Evolutionary conservation across 2,329 filamentous ascomycete genomes (phyloP), one percentile per base, ranked within the genome.

Genomic region (Microcyclospora tardicrescens): DNA sequence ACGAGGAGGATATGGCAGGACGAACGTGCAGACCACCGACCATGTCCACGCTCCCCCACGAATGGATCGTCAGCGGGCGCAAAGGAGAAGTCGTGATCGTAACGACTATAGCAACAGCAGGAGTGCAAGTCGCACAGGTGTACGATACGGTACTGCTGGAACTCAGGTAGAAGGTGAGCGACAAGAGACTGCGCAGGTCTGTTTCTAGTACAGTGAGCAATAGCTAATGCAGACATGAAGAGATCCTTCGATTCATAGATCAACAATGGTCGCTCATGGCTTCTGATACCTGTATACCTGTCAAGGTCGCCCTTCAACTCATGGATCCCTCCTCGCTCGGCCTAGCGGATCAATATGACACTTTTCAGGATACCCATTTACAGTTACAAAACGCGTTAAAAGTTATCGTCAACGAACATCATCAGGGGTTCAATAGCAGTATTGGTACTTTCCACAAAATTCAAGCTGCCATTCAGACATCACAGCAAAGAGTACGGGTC

Each of bases 401-500:
- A 61, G 78, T 79, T 28, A 94, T 98, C 52, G 91, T 98, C 16
- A 94, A 98, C 60, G 89, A 98, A 64, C 89, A 98, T 57, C 89
- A 98, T 57, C 91, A 98, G 61, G 93, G 91, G 34, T 98, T 98
- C 72, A 98, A 96, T 64, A 94, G 85, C 61, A 95, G 89, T 36
- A 96, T 98, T 46, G 91, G 89, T 60, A 96, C 89, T 14, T 98
- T 96, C 57, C 93, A 98, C 68, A 95, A 93, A 62, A 98, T 98
- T 44, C 91, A 98, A 61, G 77, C 79, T 37, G 94, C 85, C 62
- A 91, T 98, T 48, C 83, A 89, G 53, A 71, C 76, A 36, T 94
- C 86, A 12, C 91, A 98, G 61, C 79, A 79, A 53, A 78, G 85
- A 43, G 84, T 98, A 38, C 77, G 89, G 42, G 68, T 71, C 10